phyloP scores from a whole-genome alignment of 108 stramenopile genomes.

The Schizochytrium sp. region DNA sequence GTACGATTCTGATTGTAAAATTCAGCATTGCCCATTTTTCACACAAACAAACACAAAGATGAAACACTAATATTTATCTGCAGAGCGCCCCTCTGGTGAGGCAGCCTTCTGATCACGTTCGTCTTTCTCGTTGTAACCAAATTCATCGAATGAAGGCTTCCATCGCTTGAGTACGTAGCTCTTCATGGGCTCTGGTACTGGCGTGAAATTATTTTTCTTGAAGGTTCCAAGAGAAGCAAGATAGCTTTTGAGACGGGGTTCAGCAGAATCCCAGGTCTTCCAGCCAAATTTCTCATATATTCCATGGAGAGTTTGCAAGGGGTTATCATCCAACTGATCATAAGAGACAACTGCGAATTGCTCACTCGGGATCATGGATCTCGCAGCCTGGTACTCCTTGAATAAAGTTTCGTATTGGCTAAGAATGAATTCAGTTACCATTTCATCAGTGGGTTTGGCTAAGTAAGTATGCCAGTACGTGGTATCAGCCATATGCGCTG shows the following conservation, averaged over 20 bases:
- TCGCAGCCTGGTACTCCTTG: neutral
- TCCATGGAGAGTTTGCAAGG: neutral
- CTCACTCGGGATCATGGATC: neutral
- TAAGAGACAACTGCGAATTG: neutral
- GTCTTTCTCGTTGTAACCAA: constrained; percentile 26
- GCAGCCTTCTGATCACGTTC: neutral
- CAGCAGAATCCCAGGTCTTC: neutral
- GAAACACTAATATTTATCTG: neutral
- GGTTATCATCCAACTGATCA: neutral
- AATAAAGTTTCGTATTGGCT: constrained; percentile 51
- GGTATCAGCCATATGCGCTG: constrained; percentile 57
- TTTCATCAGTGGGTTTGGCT: neutral
- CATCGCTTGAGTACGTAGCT: constrained; percentile 23
- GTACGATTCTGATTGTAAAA: no score
- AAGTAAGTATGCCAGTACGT: constrained; percentile 60
- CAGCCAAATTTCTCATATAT: constrained; percentile 38
- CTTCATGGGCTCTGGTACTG: neutral
- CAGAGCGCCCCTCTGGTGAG: neutral
- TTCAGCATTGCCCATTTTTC: no score
- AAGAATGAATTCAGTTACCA: constrained; percentile 52
- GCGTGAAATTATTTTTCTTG: neutral
- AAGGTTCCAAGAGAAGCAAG: neutral
- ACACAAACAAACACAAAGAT: no score
- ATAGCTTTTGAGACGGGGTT: neutral
- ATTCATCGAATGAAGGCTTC: constrained; percentile 16